Conservation (phyloP, 2,329 filamentous ascomycete species). For the Trichoderma atrobrunneum region DNA sequence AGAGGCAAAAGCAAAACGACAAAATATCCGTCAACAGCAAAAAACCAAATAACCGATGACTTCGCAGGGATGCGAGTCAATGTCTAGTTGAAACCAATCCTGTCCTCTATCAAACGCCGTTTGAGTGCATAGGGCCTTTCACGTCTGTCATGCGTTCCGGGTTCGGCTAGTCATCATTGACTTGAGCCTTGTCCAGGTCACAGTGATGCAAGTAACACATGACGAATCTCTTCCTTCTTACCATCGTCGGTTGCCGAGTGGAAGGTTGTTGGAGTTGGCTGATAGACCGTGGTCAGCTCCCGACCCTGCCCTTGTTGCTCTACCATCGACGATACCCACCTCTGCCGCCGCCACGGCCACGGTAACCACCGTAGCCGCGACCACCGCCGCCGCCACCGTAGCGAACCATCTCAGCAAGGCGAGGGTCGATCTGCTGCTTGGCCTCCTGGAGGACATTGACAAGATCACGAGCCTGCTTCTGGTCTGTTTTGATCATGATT, state of each 20-base stretch:
- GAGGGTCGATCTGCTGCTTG: constrained; percentile 96
- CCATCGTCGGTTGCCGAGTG: constrained; percentile 51
- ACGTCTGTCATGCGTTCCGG: constrained; percentile 3
- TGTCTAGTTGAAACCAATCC: constrained; percentile 27
- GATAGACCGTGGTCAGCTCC: constrained; percentile 36
- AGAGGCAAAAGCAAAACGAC: constrained; percentile 10
- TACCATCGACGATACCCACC: constrained; percentile 44
- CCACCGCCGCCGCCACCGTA: constrained; percentile 81
- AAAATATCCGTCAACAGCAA: constrained; percentile 18
- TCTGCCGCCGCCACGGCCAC: constrained; percentile 56
- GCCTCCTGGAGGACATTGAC: constrained; percentile 89
- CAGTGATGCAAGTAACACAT: not conserved
- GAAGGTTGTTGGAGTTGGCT: constrained; percentile 51
- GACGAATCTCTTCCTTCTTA: constrained; percentile 33
- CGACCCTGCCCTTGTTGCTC: constrained; percentile 30
- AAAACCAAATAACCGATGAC: constrained; percentile 21
- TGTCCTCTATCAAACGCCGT: constrained; percentile 35
- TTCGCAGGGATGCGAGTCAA: constrained; percentile 15
- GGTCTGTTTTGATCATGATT: constrained; percentile 55
- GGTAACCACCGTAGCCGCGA: constrained; percentile 69
- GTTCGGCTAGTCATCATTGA: not conserved
- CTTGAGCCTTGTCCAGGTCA: constrained; percentile 5
- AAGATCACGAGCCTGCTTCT: constrained; percentile 95
- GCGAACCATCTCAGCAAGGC: constrained; percentile 91
- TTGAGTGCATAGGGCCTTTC: constrained; percentile 24